Base-by-base conservation (phyloP, 2,329 filamentous ascomycete species). In the Aspergillus intermedius region DNA sequence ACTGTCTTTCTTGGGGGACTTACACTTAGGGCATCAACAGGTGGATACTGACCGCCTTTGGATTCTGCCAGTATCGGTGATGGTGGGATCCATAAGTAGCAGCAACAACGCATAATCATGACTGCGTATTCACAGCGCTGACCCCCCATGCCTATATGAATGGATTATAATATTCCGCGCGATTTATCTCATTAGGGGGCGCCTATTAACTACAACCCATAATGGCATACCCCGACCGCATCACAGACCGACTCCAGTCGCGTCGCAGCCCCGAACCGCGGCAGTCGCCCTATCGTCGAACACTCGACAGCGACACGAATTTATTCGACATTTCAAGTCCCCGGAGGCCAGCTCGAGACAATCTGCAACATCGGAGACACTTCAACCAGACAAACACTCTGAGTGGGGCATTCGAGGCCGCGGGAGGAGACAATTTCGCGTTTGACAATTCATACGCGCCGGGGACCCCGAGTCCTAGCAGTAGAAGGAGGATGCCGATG, bases 391-490 rank as follows among this genome's bases (percentile, higher is more conserved):
- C 70, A 12, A 64, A 63, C 25, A 71, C 68, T 7, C 52, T 73
- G 46, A 66, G 65, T 45, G 66, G 65, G 46, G 68, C 70, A 15
- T 73, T 70, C 54, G 63, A 68, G 48, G 62, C 62, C 22, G 59
- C 63, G 9, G 37, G 19, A 21, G 37, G 19, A 19, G 37, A 21
- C 5, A 12, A 47, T 45, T 45, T 55, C 21, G 46, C 42, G 9
- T 34, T 51, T 9, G 34, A 47, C 9, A 43, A 44, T 41, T 34
- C 51, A 7, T 54, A 55, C 37, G 57, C 49, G 21, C 45, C 37
- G 25, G 54, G 49, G 13, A 63, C 59, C 41, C 60, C 65, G 39
- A 71, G 67, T 54, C 63, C 67, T 34, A 61, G 52, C 25, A 59
- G 50, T 42, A 57, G 57, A 45, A 50, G 48, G 19, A 34, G 51